phyloP scores from a whole-genome alignment of 1,139 yeast species.

The Torulaspora pretoriensis region DNA sequence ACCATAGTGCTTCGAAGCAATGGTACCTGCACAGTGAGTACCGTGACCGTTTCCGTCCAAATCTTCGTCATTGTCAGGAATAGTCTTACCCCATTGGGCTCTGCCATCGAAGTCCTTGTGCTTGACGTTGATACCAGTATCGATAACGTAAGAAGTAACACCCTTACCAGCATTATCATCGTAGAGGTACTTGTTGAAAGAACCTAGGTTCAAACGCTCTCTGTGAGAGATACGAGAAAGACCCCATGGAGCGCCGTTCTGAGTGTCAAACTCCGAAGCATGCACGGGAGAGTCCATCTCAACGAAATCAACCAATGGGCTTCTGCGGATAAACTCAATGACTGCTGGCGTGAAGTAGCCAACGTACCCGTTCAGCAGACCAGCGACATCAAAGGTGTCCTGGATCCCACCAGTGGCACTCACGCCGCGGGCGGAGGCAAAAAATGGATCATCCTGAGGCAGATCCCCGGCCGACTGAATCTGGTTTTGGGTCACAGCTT shows the following conservation, averaged over 20 bases:
- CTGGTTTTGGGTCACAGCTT: conserved; percentile 41
- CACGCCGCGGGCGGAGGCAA: conserved; percentile 20
- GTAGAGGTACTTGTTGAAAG: conserved; percentile 81
- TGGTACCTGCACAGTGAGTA: conserved; percentile 84
- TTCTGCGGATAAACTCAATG: conserved; percentile 62
- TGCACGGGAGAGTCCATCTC: conserved; percentile 77
- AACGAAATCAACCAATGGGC: conserved; percentile 70
- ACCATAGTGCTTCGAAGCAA: conserved; percentile 71
- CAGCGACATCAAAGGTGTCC: conserved; percentile 60
- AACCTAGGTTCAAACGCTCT: conserved; percentile 64
- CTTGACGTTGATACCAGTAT: conserved; percentile 81
- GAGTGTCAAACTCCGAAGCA: conserved; percentile 58
- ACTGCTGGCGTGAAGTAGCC: conserved; percentile 74
- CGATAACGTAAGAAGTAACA: conserved; percentile 83
- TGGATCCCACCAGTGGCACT: conserved; percentile 52
- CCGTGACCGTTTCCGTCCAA: conserved; percentile 90
- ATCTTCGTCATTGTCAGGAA: conserved; percentile 79
- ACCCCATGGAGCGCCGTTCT: conserved; percentile 95
- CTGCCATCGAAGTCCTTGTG: conserved; percentile 88
- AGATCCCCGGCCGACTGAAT: conserved; percentile 24
- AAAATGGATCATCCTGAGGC: conserved; percentile 24
- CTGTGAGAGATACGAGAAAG: conserved; percentile 92
- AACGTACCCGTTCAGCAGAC: conserved; percentile 56
- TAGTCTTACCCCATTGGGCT: conserved; percentile 90
- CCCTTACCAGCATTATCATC: conserved; percentile 87